Evolutionary conservation across 2,329 filamentous ascomycete genomes (phyloP), one percentile per base, ranked within the genome.

Genomic region (Verticillium nonalfalfae): DNA sequence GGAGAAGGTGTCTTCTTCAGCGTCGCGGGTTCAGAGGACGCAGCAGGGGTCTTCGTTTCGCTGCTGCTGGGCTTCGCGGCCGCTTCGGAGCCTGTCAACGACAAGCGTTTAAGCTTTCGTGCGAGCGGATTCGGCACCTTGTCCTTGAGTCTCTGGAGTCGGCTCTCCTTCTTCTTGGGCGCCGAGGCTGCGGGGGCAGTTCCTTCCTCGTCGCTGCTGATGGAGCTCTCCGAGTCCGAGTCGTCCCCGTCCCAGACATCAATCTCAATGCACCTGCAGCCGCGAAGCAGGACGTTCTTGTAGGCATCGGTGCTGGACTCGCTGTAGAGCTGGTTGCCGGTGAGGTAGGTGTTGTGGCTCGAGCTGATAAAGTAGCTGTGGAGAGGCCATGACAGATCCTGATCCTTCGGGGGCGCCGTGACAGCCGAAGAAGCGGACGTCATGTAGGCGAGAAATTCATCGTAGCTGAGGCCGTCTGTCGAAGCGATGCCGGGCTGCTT

Each of bases 231-330:
- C 71, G 78, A 90, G 83, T 74, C 90, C 69, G 69, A 92, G 69
- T 93, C 89, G 61, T 90, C 86, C 52, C 93, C 93, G 72, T 97
- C 91, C 93, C 93, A 97, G 68, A 95, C 96, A 70, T 97, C 93
- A 63, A 97, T 91, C 77, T 97, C 93, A 62, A 97, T 88, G 75
- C 93, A 97, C 18, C 93, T 88, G 68, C 93, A 96, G 2, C 92
- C 93, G 59, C 91, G 87, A 67, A 92, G 84, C 61, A 97, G 79
- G 10, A 93, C 91, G 58, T 88, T 88, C 66, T 91, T 91, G 78
- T 97, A 97, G 2, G 91, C 90, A 66, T 93, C 90, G 0, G 91
- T 92, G 71, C 93, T 96, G 59, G 92, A 95, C 63, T 90, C 86
- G 67, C 92, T 94, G 63, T 85, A 91, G 14, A 97, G 86, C 78